phyloP scores from a whole-genome alignment of 192 early-diverging fungal species.

The Cetraspora pellucida region DNA sequence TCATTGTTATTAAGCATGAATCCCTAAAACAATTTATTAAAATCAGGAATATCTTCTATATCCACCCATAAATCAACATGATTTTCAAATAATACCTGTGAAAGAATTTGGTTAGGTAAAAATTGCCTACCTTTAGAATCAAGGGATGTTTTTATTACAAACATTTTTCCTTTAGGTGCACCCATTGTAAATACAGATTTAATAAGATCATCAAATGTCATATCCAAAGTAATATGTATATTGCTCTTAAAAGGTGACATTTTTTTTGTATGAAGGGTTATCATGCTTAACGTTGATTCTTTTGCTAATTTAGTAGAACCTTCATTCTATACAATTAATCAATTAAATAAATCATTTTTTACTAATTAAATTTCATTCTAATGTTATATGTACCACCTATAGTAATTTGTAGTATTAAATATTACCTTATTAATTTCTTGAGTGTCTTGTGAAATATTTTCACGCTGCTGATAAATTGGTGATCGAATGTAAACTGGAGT shows the following conservation, averaged over 20 bases:
- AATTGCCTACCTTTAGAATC: background rate
- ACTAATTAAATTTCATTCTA: too few relatives aligned
- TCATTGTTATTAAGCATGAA: too few relatives aligned
- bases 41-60: constrained; percentile 4
- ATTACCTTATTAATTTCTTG: too few relatives aligned
- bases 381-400: too few relatives aligned
- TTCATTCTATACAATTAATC: too few relatives aligned
- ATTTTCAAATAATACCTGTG: background rate
- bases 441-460: too few relatives aligned
- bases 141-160: constrained; percentile 6
- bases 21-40: too few relatives aligned
- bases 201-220: constrained; percentile 11
- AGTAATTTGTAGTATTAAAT: too few relatives aligned
- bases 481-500: too few relatives aligned
- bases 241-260: constrained; percentile 20
- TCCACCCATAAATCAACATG: constrained; percentile 17
- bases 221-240: background rate
- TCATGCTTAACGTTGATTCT: background rate
- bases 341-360: too few relatives aligned
- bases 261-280: constrained; percentile 12
- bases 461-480: too few relatives aligned
- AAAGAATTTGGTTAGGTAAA: constrained; percentile 2
- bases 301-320: constrained; percentile 38
- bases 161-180: constrained; percentile 6
- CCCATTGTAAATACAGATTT: constrained; percentile 6